These are phyloP conservation scores for Urochloa ruziziensis DNA, from an alignment of 176 grass and related monocot genomes.

Conservation along the genomic window DNA sequence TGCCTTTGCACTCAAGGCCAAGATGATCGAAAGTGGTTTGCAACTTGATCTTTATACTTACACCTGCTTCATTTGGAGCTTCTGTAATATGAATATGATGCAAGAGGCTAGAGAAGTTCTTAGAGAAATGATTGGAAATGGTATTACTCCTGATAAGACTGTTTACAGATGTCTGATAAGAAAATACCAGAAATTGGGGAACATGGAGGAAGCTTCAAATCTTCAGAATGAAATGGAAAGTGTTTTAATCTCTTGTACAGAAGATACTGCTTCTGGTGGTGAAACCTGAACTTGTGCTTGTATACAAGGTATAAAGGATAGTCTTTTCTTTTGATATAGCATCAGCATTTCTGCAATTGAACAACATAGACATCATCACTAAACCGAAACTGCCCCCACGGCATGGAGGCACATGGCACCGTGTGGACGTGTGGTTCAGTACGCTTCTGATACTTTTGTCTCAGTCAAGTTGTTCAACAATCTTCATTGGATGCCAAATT, in stretches of 20 bases:
- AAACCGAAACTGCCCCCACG: not conserved
- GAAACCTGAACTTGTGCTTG: slow-evolving; percentile 13
- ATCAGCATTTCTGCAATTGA: not conserved
- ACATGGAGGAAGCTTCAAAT: slow-evolving; percentile 56
- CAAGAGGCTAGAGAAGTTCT: slow-evolving; percentile 73
- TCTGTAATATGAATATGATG: slow-evolving; percentile 78
- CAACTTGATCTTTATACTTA: slow-evolving; percentile 79
- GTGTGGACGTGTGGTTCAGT: not conserved
- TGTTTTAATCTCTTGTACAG: slow-evolving; percentile 43
- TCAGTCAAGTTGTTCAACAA: slow-evolving; percentile 12
- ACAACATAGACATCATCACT: not conserved
- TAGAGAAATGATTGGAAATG: slow-evolving; percentile 70
- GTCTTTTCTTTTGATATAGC: not conserved
- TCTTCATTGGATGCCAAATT: slow-evolving; percentile 19
- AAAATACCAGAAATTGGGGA: slow-evolving; percentile 68
- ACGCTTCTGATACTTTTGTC: not conserved
- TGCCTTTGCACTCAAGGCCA: slow-evolving; percentile 64
- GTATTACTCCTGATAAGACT: slow-evolving; percentile 71
- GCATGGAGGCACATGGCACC: not conserved
- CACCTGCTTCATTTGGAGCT: slow-evolving; percentile 85
- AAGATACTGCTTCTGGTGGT: slow-evolving; percentile 30
- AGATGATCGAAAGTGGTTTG: slow-evolving; percentile 81
- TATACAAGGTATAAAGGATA: not conserved
- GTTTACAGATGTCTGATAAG: slow-evolving; percentile 86
- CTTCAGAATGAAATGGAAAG: slow-evolving; percentile 76